Evolutionary conservation across 2,329 filamentous ascomycete species (phyloP), one percentile per base, ranked within the genome.

Genomic region (Colletotrichum lini): DNA sequence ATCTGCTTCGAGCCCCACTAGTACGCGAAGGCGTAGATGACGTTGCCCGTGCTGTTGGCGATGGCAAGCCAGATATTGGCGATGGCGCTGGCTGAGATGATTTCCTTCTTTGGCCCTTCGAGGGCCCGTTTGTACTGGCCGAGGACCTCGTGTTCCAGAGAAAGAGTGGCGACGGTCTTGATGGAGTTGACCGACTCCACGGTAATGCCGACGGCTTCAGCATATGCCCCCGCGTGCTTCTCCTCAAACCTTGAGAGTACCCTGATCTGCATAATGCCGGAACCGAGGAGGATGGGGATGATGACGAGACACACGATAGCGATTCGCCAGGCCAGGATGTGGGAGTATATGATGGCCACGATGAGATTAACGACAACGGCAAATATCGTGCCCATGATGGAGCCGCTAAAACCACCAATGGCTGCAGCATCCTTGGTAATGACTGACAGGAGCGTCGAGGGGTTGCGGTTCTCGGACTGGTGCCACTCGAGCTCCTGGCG

Each of bases 1-100:
- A 95, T 93, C 73, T 90, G 89, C 75, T 89, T 91, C 0, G 92
- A 87, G 4, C 93, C 93, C 92, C 93, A 95, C 92, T 92, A 95
- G 80, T 94, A 95, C 0, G 92, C 91, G 65, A 95, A 87, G 0
- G 92, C 91, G 76, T 94, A 93, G 35, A 94, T 89, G 61, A 93
- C 85, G 76, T 92, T 92, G 23, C 90, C 88, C 12, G 88, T 83
- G 73, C 86, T 88, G 77, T 90, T 88, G 18, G 89, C 85, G 45
- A 91, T 82, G 2, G 90, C 89, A 9, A 91, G 85, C 84, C 88
- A 91, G 16, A 91, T 78, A 77, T 90, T 91, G 49, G 87, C 86
- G 73, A 84, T 83, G 76, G 84, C 78, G 21, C 83, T 86, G 30
- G 83, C 83, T n/a, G 81, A 77, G 1, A 84, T 81, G 81, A 82